Base-by-base conservation (phyloP, 768 basidiomycete species). In the Roridomyces roridus region DNA sequence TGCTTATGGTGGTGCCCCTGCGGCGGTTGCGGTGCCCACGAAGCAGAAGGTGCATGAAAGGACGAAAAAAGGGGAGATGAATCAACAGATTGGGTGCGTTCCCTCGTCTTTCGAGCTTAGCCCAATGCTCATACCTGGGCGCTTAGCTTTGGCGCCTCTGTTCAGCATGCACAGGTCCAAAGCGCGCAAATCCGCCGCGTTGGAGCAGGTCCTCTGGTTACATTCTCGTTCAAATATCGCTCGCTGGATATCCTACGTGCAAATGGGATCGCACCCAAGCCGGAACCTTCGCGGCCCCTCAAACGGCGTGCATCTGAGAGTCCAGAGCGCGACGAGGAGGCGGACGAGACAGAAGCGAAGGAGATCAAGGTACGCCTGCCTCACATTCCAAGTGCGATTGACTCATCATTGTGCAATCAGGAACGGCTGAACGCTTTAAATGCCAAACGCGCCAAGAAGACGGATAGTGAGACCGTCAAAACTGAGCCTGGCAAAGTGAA, bases 181-280 rank as follows among this genome's bases (percentile, higher is more conserved):
- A 51, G 46, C 17, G 46, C 53, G 15, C 50, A 49, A 40, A 55
- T 55, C 39, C 54, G 54, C 7, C 53, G 55, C 21, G 31, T 57
- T 40, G 55, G 55, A 18, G 5, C 15, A 0, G 51, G 26, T 7
- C 60, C 60, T 3, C 26, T 62, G 25, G 51, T 50, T 5, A 45
- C 55, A 3, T 62, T 62, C 24, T 56, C 55, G 37, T 62, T 62
- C 51, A 62, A 48, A 20, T 62, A 62, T n/a, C 55, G 60, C 5
- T 52, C 54, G 14, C 29, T 23, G 47, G 54, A 55, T 34, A 25
- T 55, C 11, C 34, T 60, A 20, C 39, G 28, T 6, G 57, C 57
- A 1, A 59, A 59, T 15, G 57, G 51, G 18, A 59, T 59, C 21
- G 51, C 46, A 1, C 35, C 41, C n/a, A n/a, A n/a, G n/a, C n/a